Evolutionary conservation across 2,329 filamentous ascomycete species (phyloP).

Genomic region (Pseudofabraea citricarpa): DNA sequence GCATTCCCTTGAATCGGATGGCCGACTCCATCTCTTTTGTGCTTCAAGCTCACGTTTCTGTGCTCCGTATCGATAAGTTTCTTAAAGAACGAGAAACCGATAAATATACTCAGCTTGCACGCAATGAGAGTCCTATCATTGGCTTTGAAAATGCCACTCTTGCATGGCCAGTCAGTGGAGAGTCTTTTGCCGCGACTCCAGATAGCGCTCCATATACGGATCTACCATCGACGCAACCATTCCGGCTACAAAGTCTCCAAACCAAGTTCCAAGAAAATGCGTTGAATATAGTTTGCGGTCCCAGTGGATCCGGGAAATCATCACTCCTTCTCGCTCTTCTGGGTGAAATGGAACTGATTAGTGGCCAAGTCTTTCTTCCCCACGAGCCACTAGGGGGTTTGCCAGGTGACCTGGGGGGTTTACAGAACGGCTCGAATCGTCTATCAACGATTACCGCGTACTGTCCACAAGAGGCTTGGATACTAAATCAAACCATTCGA

Average conservation of each 20-base stretch:
- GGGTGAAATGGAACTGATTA: conserved; percentile 44
- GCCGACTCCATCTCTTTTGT: conserved; percentile 51
- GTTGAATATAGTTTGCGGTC: conserved; percentile 55
- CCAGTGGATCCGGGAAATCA: conserved; percentile 47
- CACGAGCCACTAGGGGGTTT: too few species aligned
- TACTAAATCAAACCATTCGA: conserved; percentile 92
- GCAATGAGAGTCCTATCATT: conserved; percentile 44
- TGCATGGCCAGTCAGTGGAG: conserved; percentile 48
- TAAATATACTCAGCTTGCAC: conserved; percentile 56
- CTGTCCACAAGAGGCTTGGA: conserved; percentile 94
- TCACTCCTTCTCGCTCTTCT: conserved; percentile 64
- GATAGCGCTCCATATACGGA: too few species aligned
- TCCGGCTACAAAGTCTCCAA: conserved; percentile 55
- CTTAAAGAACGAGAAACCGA: conserved; percentile 64
- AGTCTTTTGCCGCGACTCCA: too few species aligned
- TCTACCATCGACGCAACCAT: too few species aligned
- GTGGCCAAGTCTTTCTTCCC: conserved; percentile 57
- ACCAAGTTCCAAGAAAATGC: conserved; percentile 54
- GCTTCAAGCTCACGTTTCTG: conserved; percentile 64
- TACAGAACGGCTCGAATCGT: too few species aligned
- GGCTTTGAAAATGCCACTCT: conserved; percentile 60
- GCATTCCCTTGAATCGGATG: conserved; percentile 67
- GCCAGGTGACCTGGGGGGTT: too few species aligned
- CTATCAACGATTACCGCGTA: conserved; percentile 92
- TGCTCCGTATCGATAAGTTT: conserved; percentile 67